These are phyloP conservation scores for Glycine latifolia DNA, from an alignment of 306 rosid genomes.

Conservation along the genomic window DNA sequence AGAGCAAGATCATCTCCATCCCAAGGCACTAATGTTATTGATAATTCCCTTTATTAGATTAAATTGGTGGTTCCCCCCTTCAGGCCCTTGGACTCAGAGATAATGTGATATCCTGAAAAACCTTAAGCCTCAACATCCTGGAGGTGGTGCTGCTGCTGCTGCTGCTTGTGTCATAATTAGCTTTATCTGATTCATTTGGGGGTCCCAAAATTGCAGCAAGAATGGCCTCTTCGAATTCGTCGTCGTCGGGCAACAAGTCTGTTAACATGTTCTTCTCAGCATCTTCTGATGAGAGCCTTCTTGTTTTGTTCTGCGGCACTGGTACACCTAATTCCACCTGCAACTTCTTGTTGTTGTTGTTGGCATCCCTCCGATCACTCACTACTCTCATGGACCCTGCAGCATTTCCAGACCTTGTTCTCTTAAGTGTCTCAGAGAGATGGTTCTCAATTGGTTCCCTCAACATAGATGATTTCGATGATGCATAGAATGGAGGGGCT, in stretches of 20 bases:
- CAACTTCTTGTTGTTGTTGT: constrained; percentile 29
- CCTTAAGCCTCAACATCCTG: constrained; percentile 68
- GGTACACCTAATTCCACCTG: constrained; percentile 40
- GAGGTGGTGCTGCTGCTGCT: constrained; percentile 20
- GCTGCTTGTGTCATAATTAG: background rate
- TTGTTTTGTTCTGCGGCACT: constrained; percentile 67
- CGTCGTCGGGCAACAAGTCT: constrained; percentile 71
- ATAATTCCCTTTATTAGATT: constrained; percentile 24
- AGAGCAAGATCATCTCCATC: constrained; percentile 98
- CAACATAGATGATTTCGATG: constrained; percentile 46
- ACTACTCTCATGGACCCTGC: constrained; percentile 61
- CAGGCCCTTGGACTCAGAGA: constrained; percentile 92
- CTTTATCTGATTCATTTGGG: constrained; percentile 47
- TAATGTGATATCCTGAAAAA: constrained; percentile 86
- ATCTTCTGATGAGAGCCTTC: constrained; percentile 65
- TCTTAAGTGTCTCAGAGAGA: constrained; percentile 72
- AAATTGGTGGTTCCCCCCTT: background rate
- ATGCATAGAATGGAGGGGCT: constrained; percentile 80
- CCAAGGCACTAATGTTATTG: constrained; percentile 51
- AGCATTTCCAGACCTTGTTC: constrained; percentile 88
- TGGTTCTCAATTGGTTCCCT: constrained; percentile 52
- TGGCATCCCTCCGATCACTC: constrained; percentile 31
- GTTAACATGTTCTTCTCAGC: constrained; percentile 47
- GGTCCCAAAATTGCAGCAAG: constrained; percentile 77
- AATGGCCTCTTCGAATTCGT: constrained; percentile 94